phyloP scores from a whole-genome alignment of 2,329 filamentous ascomycete species.

The Arthroderma sp. region DNA sequence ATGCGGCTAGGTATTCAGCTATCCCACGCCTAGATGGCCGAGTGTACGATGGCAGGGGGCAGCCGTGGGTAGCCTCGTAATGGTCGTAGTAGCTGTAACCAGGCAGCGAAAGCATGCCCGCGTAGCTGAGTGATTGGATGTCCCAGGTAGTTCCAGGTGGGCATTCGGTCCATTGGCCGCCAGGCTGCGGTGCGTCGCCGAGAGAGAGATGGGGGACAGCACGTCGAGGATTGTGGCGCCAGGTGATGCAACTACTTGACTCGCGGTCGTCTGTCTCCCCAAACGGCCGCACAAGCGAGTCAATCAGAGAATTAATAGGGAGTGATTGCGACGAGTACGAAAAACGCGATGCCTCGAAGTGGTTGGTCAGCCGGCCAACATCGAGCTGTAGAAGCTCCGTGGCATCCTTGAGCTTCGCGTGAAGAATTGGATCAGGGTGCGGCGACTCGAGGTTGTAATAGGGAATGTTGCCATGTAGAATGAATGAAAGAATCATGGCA shows the following conservation, averaged over 20 bases:
- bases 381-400: conserved; percentile 39
- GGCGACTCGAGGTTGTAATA: conserved; percentile 40
- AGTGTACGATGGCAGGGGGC: conserved; percentile 39
- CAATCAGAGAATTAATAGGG: conserved; percentile 48
- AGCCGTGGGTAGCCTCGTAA: conserved; percentile 32
- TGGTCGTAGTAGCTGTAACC: conserved; percentile 48
- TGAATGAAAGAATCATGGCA: conserved; percentile 50
- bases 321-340: conserved; percentile 51
- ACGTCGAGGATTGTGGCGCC: conserved; percentile 41
- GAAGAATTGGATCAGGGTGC: conserved; percentile 47
- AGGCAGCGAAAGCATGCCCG: conserved; percentile 49
- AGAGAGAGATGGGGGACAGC: conserved; percentile 44
- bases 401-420: conserved; percentile 41
- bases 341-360: conserved; percentile 46
- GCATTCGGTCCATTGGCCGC: conserved; percentile 50
- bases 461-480: conserved; percentile 49
- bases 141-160: conserved; percentile 42
- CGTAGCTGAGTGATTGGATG: conserved; percentile 50
- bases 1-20: conserved; percentile 43
- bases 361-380: conserved; percentile 41
- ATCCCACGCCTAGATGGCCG: conserved; percentile 45
- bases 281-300: conserved; percentile 47
- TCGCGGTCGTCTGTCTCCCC: conserved; percentile 45
- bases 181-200: conserved; percentile 40
- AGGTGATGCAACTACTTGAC: conserved; percentile 41